Conservation (phyloP, 2,329 filamentous ascomycete species). For the Berkeleyomyces basicola region DNA sequence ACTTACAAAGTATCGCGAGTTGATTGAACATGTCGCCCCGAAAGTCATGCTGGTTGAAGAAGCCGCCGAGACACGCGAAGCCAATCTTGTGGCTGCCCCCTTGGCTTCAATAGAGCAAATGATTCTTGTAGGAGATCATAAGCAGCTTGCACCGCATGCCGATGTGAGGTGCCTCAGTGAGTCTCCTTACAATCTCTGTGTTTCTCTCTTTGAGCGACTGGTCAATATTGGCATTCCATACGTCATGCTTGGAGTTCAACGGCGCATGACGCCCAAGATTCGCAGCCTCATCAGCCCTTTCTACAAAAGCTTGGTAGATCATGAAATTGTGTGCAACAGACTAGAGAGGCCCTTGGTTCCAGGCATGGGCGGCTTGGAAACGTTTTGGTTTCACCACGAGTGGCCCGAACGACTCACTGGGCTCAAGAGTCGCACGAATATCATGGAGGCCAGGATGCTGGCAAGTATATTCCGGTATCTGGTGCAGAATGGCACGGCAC, state of each 20-base stretch:
- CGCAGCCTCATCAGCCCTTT: conserved; percentile 30
- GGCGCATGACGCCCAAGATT: conserved; percentile 35
- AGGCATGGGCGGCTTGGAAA: conserved; percentile 25
- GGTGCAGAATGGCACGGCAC: conserved; percentile 43
- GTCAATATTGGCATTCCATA: conserved; percentile 49
- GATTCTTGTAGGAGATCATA: conserved; percentile 56
- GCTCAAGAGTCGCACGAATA: conserved; percentile 51
- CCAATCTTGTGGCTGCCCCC: conserved; percentile 36
- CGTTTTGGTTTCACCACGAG: conserved; percentile 30
- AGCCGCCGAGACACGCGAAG: conserved; percentile 59
- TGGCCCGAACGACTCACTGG: conserved; percentile 49
- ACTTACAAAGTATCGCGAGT: conserved; percentile 58
- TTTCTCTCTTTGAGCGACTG: conserved; percentile 68
- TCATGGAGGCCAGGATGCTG: conserved; percentile 59
- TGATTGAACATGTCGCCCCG: conserved; percentile 50
- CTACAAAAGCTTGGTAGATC: conserved; percentile 30
- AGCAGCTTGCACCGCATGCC: conserved; percentile 58
- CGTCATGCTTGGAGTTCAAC: conserved; percentile 49
- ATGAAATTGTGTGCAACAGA: conserved; percentile 23
- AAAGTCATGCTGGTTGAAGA: conserved; percentile 61
- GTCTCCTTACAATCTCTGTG: conserved; percentile 47
- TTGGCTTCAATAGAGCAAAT: conserved; percentile 36
- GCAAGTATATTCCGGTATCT: conserved; percentile 57
- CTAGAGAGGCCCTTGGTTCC: conserved; percentile 25
- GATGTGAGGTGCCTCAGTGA: conserved; percentile 41